These are phyloP conservation scores for Hypoxylon sp. DNA, from an alignment of 2,329 filamentous ascomycete species.

Conservation along the genomic window DNA sequence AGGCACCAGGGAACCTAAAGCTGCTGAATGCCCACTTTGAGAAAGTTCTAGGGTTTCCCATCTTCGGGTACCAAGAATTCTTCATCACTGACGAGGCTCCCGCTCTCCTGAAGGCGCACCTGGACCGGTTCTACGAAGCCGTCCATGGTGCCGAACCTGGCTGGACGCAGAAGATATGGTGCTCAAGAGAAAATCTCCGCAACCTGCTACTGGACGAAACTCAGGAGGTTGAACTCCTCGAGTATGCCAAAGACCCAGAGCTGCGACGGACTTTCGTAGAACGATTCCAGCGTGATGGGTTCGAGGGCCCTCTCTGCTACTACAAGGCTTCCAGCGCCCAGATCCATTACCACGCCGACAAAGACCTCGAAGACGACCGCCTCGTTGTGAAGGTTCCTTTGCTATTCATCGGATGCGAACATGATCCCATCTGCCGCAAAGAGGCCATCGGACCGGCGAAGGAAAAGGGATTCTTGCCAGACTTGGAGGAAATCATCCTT, in stretches of 20 bases:
- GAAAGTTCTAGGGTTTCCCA: slow-evolving; percentile 43
- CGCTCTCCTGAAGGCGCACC: slow-evolving; percentile 49
- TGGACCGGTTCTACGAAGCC: slow-evolving; percentile 49
- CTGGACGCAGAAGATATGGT: slow-evolving; percentile 50
- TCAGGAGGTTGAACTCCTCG: slow-evolving; percentile 27
- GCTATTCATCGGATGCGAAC: neutral
- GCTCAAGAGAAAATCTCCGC: slow-evolving; percentile 48
- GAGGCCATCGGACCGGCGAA: slow-evolving; percentile 33
- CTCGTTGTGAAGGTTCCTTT: neutral
- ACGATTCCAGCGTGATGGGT: slow-evolving; percentile 41
- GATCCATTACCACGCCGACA: slow-evolving; percentile 39
- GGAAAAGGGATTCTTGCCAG: slow-evolving; percentile 39
- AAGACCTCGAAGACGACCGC: slow-evolving; percentile 35
- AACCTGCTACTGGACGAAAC: slow-evolving; percentile 37
- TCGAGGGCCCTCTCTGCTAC: slow-evolving; percentile 43
- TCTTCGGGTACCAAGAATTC: slow-evolving; percentile 51
- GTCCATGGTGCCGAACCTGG: slow-evolving; percentile 46
- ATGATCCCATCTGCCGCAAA: slow-evolving; percentile 37
- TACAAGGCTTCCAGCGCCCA: slow-evolving; percentile 38
- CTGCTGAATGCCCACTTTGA: slow-evolving; percentile 48
- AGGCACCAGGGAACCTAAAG: neutral
- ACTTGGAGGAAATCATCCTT: slow-evolving; percentile 38
- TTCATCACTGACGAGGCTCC: slow-evolving; percentile 48
- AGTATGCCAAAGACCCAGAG: slow-evolving; percentile 40
- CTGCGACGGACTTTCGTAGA: slow-evolving; percentile 41